These are phyloP conservation scores for Metahyphopichia silvanorum DNA, from an alignment of 805 yeast species.

Conservation along the genomic window DNA sequence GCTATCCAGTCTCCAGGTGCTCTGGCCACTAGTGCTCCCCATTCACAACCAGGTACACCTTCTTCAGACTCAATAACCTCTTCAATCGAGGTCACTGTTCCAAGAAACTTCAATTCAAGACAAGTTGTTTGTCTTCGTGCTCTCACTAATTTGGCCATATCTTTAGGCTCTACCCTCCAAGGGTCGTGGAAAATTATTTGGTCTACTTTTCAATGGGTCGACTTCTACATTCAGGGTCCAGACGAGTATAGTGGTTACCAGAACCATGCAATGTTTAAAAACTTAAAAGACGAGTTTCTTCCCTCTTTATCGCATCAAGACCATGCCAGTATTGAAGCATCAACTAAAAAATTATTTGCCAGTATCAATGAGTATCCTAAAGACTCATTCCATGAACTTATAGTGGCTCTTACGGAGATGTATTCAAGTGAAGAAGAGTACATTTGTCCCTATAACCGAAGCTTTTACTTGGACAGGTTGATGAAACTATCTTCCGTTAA, in stretches of 20 bases:
- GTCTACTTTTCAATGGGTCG: slow-evolving; percentile 75
- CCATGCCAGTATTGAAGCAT: slow-evolving; percentile 47
- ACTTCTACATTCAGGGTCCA: slow-evolving; percentile 63
- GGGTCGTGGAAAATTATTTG: slow-evolving; percentile 60
- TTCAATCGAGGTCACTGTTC: neutral
- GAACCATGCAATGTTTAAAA: slow-evolving; percentile 28
- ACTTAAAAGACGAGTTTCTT: slow-evolving; percentile 13
- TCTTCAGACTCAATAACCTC: neutral
- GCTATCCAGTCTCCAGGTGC: slow-evolving; percentile 25
- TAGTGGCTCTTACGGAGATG: slow-evolving; percentile 44
- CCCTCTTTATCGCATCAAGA: slow-evolving; percentile 46
- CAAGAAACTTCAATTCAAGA: slow-evolving; percentile 51
- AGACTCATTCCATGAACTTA: slow-evolving; percentile 46
- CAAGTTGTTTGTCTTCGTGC: slow-evolving; percentile 79
- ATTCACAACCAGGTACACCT: neutral
- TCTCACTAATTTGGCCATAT: slow-evolving; percentile 67
- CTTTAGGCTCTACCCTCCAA: slow-evolving; percentile 73
- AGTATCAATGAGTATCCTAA: slow-evolving; percentile 56
- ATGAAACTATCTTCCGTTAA: slow-evolving; percentile 52
- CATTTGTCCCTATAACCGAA: slow-evolving; percentile 53
- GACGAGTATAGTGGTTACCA: slow-evolving; percentile 27
- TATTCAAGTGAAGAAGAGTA: slow-evolving; percentile 18
- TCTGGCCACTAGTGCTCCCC: neutral
- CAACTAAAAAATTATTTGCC: slow-evolving; percentile 60
- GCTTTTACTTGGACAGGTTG: slow-evolving; percentile 52